These are phyloP conservation scores for Petunia secreta DNA, from an alignment of 257 asterid species.

Conservation along the genomic window DNA sequence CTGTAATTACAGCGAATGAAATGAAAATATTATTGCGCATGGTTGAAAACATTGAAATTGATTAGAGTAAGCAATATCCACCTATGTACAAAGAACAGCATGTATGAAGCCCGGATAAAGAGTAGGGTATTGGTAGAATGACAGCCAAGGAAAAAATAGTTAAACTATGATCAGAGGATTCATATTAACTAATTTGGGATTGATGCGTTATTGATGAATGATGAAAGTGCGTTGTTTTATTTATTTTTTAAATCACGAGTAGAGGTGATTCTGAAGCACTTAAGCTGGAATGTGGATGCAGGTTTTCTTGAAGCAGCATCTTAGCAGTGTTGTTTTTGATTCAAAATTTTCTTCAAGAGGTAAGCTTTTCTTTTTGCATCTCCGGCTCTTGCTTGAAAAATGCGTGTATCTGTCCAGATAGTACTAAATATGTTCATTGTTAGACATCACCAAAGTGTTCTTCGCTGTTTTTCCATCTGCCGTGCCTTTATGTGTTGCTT, in stretches of 20 bases:
- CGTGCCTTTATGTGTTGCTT: background rate
- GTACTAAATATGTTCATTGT: too few relatives aligned
- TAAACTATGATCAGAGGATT: background rate
- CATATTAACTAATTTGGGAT: background rate
- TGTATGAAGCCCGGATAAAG: background rate
- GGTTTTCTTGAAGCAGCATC: slow-evolving; percentile 95
- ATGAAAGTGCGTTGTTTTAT: background rate
- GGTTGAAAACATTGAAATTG: background rate
- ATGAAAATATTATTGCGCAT: background rate
- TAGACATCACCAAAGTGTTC: too few relatives aligned
- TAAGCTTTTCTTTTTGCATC: slow-evolving; percentile 17
- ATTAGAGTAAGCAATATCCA: background rate
- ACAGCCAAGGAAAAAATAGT: background rate
- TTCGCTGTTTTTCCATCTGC: too few relatives aligned
- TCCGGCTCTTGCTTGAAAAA: background rate
- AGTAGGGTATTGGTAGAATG: background rate
- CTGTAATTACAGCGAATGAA: background rate
- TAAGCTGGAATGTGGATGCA: slow-evolving; percentile 41
- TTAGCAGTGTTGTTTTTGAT: slow-evolving; percentile 67
- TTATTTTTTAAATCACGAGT: background rate
- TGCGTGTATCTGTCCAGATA: too few relatives aligned
- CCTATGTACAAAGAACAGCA: background rate
- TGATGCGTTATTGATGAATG: background rate
- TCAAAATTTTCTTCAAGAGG: slow-evolving; percentile 64
- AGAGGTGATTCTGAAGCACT: slow-evolving; percentile 7